A percentile compares a stretch with the other conserved stretches of the same genome.
Conservation (phyloP, 441 rosid species). For the Gossypium davidsonii region DNA sequence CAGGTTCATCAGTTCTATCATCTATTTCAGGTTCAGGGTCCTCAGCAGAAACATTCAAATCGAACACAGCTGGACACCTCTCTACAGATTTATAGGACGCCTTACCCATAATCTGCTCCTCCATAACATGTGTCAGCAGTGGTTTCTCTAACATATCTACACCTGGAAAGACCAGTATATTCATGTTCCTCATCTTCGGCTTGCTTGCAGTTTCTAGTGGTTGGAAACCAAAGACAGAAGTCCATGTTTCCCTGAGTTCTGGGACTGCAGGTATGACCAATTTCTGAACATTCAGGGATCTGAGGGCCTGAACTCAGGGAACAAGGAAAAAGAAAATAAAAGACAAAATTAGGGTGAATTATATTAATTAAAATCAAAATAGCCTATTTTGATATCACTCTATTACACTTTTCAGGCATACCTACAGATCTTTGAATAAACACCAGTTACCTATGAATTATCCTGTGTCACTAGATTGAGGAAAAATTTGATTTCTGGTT, state of each 20-base stretch:
- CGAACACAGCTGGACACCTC: conserved; percentile 20
- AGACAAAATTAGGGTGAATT: conserved; percentile 6
- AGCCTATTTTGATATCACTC: neutral
- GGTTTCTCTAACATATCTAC: conserved; percentile 82
- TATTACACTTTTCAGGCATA: conserved; percentile 1
- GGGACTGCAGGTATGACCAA: conserved; percentile 92
- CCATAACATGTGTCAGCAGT: conserved; percentile 27
- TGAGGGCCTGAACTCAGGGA: conserved; percentile 50
- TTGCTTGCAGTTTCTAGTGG: conserved; percentile 42
- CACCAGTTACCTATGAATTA: neutral
- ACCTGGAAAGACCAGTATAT: conserved; percentile 81
- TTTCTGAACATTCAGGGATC: conserved; percentile 63
- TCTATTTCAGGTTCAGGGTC: conserved; percentile 14
- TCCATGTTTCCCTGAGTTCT: conserved; percentile 84
- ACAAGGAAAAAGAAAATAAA: neutral
- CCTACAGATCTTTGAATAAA: neutral
- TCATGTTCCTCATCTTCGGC: conserved; percentile 52
- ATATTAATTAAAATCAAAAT: neutral
- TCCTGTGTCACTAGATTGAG: neutral
- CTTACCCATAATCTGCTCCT: conserved; percentile 14
- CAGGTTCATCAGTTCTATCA: conserved; percentile 20
- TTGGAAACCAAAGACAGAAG: conserved; percentile 73
- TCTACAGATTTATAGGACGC: conserved; percentile 23
- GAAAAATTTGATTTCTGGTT: neutral
- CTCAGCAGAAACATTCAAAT: conserved; percentile 29